Conservation (phyloP, 2,329 filamentous ascomycete genomes). For the Sporothrix curviconia region DNA sequence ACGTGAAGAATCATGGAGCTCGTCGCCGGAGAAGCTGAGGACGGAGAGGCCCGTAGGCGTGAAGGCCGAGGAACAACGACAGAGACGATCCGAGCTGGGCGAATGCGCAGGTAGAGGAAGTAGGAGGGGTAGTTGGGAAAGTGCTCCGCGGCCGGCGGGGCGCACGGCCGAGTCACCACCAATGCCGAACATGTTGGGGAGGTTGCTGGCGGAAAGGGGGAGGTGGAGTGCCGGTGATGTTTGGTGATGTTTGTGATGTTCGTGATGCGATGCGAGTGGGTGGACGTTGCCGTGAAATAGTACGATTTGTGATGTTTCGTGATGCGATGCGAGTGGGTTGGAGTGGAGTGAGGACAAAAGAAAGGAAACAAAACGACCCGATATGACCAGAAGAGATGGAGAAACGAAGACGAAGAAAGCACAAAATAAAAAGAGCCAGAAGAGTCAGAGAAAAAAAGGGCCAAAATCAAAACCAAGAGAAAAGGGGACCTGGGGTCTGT, state of each 20-base stretch:
- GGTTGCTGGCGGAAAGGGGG: too few species aligned
- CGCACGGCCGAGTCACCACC: conserved; percentile 25
- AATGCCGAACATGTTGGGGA: background rate
- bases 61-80: conserved; percentile 41
- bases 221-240: too few species aligned
- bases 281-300: too few species aligned
- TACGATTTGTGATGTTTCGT: too few species aligned
- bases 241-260: too few species aligned
- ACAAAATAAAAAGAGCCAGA: background rate
- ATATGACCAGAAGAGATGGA: too few species aligned
- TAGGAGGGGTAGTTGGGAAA: conserved; percentile 39
- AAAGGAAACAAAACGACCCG: background rate
- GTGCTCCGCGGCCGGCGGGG: conserved; percentile 36
- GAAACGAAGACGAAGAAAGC: background rate
- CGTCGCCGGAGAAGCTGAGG: conserved; percentile 31
- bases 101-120: conserved; percentile 39
- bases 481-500: too few species aligned
- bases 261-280: background rate
- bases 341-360: background rate
- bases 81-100: conserved; percentile 40
- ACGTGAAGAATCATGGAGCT: conserved; percentile 34
- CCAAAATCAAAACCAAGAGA: background rate
- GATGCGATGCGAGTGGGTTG: background rate
- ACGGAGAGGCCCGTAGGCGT: conserved; percentile 36
- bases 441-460: background rate